phyloP scores from a whole-genome alignment of 2,329 filamentous ascomycete genomes.

The Aspergillus chevalieri region DNA sequence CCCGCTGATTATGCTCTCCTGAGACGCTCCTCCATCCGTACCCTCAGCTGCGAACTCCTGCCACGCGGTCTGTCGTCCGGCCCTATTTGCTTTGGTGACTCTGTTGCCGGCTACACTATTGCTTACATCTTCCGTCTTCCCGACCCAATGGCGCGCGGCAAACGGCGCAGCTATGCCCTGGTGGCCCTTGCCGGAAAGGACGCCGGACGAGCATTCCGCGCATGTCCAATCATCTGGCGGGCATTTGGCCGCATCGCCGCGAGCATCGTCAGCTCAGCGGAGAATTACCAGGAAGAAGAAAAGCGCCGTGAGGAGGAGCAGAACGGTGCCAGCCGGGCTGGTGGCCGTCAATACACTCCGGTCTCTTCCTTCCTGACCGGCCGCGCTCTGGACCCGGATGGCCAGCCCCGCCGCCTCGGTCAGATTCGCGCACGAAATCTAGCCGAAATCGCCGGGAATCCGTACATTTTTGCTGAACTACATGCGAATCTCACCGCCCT shows the following conservation, averaged over 20 bases:
- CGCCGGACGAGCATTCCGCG: constrained; percentile 40
- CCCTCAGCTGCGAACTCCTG: constrained; percentile 52
- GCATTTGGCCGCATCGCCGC: constrained; percentile 51
- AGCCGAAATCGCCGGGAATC: constrained; percentile 54
- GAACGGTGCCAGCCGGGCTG: constrained; percentile 18
- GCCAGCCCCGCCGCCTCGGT: constrained; percentile 47
- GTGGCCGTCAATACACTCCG: constrained; percentile 44
- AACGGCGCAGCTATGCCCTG: constrained; percentile 52
- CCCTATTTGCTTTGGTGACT: constrained; percentile 54
- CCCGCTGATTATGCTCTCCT: constrained; percentile 50
- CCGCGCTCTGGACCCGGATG: constrained; percentile 51
- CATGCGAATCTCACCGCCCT: constrained; percentile 50
- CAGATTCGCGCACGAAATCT: constrained; percentile 51
- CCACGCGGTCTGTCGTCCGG: constrained; percentile 52
- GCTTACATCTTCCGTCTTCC: constrained; percentile 55
- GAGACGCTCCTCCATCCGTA: constrained; percentile 53
- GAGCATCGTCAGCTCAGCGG: constrained; percentile 44
- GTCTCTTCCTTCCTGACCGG: constrained; percentile 55
- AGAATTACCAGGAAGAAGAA: constrained; percentile 40
- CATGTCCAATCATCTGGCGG: constrained; percentile 46
- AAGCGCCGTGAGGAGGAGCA: constrained; percentile 37
- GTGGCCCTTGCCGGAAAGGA: constrained; percentile 53
- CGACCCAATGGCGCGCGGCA: constrained; percentile 53
- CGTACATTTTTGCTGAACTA: constrained; percentile 53
- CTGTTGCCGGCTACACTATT: constrained; percentile 52